Conservation (phyloP, 179 eudicot species). For the Patellifolia procumbens region DNA sequence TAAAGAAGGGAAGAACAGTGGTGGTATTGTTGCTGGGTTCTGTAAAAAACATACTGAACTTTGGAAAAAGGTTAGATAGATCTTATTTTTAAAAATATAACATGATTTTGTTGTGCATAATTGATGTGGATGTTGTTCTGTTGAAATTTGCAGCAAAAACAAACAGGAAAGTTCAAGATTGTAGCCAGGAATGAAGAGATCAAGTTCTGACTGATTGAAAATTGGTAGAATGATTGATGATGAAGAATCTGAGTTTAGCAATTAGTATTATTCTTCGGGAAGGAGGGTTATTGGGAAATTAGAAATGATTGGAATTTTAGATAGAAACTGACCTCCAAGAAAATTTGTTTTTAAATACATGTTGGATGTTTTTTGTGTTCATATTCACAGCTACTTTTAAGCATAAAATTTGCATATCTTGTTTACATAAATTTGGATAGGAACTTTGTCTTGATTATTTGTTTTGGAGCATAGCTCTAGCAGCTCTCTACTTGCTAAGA, state of each 20-base stretch:
- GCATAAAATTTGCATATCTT: too few species aligned
- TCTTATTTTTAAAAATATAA: too few species aligned
- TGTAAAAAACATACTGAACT: constrained; percentile 69
- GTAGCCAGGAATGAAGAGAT: constrained; percentile 58
- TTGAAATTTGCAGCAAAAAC: constrained; percentile 62
- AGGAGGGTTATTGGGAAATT: not conserved
- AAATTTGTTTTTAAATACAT: not conserved
- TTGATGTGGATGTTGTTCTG: not conserved
- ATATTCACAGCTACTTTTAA: too few species aligned
- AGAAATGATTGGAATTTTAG: not conserved
- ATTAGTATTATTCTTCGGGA: not conserved
- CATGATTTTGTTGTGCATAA: too few species aligned
- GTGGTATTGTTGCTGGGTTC: constrained; percentile 79
- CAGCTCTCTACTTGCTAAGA: too few species aligned
- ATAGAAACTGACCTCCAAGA: not conserved
- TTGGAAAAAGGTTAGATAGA: constrained; percentile 90
- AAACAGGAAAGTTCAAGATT: constrained; percentile 87
- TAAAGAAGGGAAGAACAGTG: constrained; percentile 48
- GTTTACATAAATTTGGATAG: too few species aligned
- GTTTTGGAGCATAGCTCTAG: too few species aligned
- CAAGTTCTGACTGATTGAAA: not conserved
- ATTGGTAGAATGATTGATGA: constrained; percentile 4
- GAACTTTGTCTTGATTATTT: too few species aligned
- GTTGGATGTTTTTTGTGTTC: not conserved
- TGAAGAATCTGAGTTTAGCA: constrained; percentile 1